phyloP scores from a whole-genome alignment of 2,329 filamentous ascomycete species.

The Canariomyces notabilis region DNA sequence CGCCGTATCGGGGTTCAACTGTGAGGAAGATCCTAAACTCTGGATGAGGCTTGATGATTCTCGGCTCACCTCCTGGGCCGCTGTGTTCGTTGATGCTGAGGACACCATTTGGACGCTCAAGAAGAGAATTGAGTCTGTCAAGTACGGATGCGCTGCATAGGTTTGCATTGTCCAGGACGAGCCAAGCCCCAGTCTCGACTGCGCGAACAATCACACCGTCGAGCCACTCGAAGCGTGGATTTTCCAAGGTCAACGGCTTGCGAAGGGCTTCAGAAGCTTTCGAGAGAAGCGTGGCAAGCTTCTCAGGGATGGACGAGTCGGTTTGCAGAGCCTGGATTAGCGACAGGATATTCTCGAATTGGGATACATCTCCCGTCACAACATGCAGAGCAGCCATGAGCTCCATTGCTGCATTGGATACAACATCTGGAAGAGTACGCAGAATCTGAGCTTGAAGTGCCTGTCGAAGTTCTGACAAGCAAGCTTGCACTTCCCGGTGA shows the following conservation, averaged over 20 bases:
- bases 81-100: slow-evolving; percentile 93
- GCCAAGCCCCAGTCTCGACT: slow-evolving; percentile 79
- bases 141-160: slow-evolving; percentile 92
- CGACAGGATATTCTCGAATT: slow-evolving; percentile 35
- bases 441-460: slow-evolving; percentile 47
- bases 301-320: slow-evolving; percentile 40
- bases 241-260: slow-evolving; percentile 54
- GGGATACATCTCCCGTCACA: slow-evolving; percentile 34
- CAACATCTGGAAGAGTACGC: slow-evolving; percentile 41
- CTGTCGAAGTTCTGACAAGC: slow-evolving; percentile 39
- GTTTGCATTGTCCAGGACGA: slow-evolving; percentile 95
- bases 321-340: slow-evolving; percentile 37
- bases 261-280: slow-evolving; percentile 47
- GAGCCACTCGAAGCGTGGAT: slow-evolving; percentile 90
- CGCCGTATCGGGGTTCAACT: slow-evolving; percentile 85
- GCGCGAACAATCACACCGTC: slow-evolving; percentile 89
- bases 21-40: slow-evolving; percentile 92
- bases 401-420: slow-evolving; percentile 44
- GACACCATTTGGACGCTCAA: slow-evolving; percentile 76
- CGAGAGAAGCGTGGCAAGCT: slow-evolving; percentile 43
- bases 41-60: slow-evolving; percentile 74
- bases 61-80: slow-evolving; percentile 71
- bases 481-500: slow-evolving; percentile 62
- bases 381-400: slow-evolving; percentile 48
- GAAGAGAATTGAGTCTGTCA: slow-evolving; percentile 87